Evolutionary conservation across 208 protist species (phyloP), one percentile per base, ranked within the genome.

Genomic region (Crithidia sp.): DNA sequence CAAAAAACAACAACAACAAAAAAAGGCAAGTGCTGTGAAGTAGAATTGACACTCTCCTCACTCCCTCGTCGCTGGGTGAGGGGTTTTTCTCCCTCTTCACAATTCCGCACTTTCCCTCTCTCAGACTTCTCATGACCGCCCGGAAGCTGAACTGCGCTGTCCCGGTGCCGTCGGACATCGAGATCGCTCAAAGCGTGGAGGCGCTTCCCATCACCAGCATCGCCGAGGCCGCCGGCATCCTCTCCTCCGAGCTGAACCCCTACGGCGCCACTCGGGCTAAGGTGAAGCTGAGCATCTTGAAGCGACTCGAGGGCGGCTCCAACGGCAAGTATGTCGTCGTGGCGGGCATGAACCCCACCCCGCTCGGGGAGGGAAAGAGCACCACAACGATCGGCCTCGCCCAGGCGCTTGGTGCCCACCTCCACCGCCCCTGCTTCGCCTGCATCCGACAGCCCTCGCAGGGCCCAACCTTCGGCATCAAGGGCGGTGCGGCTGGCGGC

Each of bases 391-490:
- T 99, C 68, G 98, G 98, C 59, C 86, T 99, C 12, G 91, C 92
- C n/a, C 95, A 99, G 84, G 91, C 96, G n/a, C 86, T 99, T 13
- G 98, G 98, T 14, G 98, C 98, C 5, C 97, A 99, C 78, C 86
- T 99, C 2, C 59, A 92, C 14, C 87, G 95, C 40, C 96, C 91
- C 7, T 86, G 85, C 41, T 98, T 99, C 66, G 95, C 97, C 0
- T 99, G 98, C 85, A 88, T 99, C 39, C 94, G 99, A 12, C 98
- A 99, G 85, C 98, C 98, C 4, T 99, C 96, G 12, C 97, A 99
- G 81, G 98, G 98, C 7, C 98, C 99, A 5, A 99, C 98, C 5
- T 97, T 96, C 70, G 97, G 96, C 55, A 97, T 98, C 67, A 99
- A 98, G 67, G 98, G 98, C 40, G 98, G 98, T 12, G 99, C 99